Percentiles rank a stretch among this genome's conserved stretches.
phyloP scores from a whole-genome alignment of 164 flowering plant genomes.

The Litsea cubeba region DNA sequence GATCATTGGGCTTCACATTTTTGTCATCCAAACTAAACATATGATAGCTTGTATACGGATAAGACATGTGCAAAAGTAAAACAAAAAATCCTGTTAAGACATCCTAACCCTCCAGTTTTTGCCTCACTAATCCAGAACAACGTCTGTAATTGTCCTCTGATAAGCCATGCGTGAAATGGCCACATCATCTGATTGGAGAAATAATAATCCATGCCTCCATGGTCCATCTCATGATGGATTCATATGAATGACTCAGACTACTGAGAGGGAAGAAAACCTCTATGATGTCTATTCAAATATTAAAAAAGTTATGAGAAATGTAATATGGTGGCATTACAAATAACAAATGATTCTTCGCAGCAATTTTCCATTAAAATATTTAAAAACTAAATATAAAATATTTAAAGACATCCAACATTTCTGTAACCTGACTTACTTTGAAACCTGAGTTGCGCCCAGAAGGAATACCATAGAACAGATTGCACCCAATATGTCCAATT shows the following conservation, averaged over 20 bases:
- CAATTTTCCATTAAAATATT: too few species aligned
- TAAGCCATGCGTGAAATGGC: not conserved
- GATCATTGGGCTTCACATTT: not conserved
- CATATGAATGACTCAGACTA: not conserved
- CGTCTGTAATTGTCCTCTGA: not conserved
- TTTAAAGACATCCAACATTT: not conserved
- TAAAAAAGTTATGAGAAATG: not conserved
- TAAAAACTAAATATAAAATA: too few species aligned
- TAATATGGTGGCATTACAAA: not conserved
- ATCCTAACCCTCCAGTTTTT: not conserved
- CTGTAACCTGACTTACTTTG: constrained; percentile 48
- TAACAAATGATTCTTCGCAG: not conserved
- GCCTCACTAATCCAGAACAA: not conserved
- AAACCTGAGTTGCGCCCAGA: constrained; percentile 90
- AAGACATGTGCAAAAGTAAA: too few species aligned
- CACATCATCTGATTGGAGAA: not conserved
- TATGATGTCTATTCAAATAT: not conserved
- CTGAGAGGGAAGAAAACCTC: not conserved
- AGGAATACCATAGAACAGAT: constrained; percentile 69
- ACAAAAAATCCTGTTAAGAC: not conserved
- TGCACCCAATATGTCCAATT: constrained; percentile 69
- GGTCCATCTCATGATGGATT: not conserved
- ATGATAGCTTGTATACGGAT: not conserved
- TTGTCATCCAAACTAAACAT: not conserved
- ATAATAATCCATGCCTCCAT: not conserved